Base-by-base conservation (phyloP, 306 rosid genomes). In the Cicer cuneatum region DNA sequence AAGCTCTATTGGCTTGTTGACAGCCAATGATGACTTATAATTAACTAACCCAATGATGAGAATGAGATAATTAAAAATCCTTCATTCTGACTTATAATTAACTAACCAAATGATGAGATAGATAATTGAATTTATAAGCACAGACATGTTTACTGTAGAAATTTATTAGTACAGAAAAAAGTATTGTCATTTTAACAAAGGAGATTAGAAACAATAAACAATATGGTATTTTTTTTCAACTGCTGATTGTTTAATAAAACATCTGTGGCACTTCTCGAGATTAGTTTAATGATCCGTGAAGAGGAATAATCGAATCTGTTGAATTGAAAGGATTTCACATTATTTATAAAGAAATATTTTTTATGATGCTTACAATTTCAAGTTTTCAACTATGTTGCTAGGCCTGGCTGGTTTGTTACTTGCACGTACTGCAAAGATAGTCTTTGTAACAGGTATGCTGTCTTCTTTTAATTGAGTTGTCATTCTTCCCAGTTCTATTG, bases 391-490 rank as follows among this genome's bases (percentile, higher is more conserved):
- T 57, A 78, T 57, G 76, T 85, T 65, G 62, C 75, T 86, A 93
- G 98, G 98, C 63, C 54, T 93, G 89, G 90, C 79, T 41, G 97
- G 98, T 49, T 43, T 91, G 78, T 77, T 93, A 75, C 96, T 93
- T 78, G 89, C 96, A 29, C 88, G 73, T 19, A 79, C 71, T 72
- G 94, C 87, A 1, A 83, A 85, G 41, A 80, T 71, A 7, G 90
- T 91, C 51, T 91, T 88, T 82, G 71, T 93, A 76, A 91, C 97
- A 76, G 98, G 98, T 91, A 85, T 13, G 76, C 46, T 46, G 53
- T 56, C 79, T 48, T 57, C 14, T 73, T 76, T 71, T 69, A 52
- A 29, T 33, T 73, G 24, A 72, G 47, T 69, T 76, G 65, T 46
- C 53, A 21, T 49, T 57, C 51, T 43, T 61, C 40, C 63, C 57